phyloP scores from a whole-genome alignment of 306 rosid species.

The Arachis hypogaea region DNA sequence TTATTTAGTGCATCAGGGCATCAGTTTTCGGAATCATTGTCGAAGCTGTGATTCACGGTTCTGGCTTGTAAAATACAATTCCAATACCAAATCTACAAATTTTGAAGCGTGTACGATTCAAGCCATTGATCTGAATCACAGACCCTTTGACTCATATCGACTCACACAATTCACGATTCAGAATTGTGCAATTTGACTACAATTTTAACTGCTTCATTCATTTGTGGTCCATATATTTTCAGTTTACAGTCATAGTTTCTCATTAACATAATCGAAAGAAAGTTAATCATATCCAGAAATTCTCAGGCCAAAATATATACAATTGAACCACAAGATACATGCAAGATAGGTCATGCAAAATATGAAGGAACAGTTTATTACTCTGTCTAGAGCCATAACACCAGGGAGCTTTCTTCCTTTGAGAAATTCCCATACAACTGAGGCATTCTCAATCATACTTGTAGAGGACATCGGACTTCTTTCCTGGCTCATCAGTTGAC shows the following conservation, averaged over 20 bases:
- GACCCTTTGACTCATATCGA: too few species aligned
- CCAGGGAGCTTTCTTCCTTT: constrained; percentile 93
- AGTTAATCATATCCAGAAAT: constrained; percentile 20
- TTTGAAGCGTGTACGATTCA: too few species aligned
- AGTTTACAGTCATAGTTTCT: constrained; percentile 14
- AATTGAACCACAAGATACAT: constrained; percentile 21
- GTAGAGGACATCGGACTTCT: constrained; percentile 47
- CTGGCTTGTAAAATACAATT: too few species aligned
- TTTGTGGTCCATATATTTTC: neutral
- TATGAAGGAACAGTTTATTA: constrained; percentile 26
- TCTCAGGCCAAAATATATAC: constrained; percentile 10
- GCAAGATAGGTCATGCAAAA: constrained; percentile 26
- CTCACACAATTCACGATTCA: too few species aligned
- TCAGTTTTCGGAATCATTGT: too few species aligned
- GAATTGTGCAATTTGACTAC: neutral
- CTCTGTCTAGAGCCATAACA: constrained; percentile 76
- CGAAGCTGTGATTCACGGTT: too few species aligned
- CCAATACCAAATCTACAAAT: too few species aligned
- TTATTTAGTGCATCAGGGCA: too few species aligned
- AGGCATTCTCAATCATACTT: constrained; percentile 67
- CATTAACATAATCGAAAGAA: constrained; percentile 3
- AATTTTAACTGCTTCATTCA: neutral
- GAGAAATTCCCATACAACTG: constrained; percentile 90
- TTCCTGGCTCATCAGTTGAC: constrained; percentile 60
- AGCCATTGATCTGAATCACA: too few species aligned